These are phyloP conservation scores for Fonsecaea pedrosoi DNA, from an alignment of 2,329 filamentous ascomycete genomes.

Conservation along the genomic window DNA sequence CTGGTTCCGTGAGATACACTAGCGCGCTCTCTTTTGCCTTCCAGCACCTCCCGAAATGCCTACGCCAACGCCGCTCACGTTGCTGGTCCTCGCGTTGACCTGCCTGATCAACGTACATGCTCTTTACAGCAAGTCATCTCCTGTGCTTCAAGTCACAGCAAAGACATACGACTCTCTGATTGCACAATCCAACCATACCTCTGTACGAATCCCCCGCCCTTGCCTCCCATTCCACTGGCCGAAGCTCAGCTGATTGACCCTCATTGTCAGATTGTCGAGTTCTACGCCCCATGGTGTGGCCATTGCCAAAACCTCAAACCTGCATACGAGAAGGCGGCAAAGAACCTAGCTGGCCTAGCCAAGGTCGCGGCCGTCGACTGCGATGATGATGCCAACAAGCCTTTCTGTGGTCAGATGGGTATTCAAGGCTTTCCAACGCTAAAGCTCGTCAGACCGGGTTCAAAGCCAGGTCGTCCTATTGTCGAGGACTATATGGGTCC, in stretches of 20 bases:
- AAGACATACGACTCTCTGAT: slow-evolving; percentile 84
- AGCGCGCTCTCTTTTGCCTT: not conserved
- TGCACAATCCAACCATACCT: slow-evolving; percentile 86
- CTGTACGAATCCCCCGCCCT: slow-evolving; percentile 63
- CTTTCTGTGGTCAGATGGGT: slow-evolving; percentile 81
- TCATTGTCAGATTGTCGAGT: slow-evolving; percentile 62
- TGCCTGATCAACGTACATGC: slow-evolving; percentile 65
- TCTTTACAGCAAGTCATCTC: slow-evolving; percentile 84
- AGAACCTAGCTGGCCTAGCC: slow-evolving; percentile 85
- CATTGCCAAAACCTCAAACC: slow-evolving; percentile 97
- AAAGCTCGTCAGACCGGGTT: slow-evolving; percentile 87
- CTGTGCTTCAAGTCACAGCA: slow-evolving; percentile 80
- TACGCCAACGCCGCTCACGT: slow-evolving; percentile 13
- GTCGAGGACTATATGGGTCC: slow-evolving; percentile 91
- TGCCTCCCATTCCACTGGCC: not conserved
- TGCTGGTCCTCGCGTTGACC: slow-evolving; percentile 57
- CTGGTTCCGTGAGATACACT: slow-evolving; percentile 33
- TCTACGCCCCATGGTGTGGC: slow-evolving; percentile 97
- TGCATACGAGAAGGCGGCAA: slow-evolving; percentile 91
- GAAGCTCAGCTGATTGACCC: slow-evolving; percentile 35
- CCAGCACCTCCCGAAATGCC: slow-evolving; percentile 21
- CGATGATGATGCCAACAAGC: slow-evolving; percentile 91
- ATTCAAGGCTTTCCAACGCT: slow-evolving; percentile 94
- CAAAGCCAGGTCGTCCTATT: slow-evolving; percentile 77
- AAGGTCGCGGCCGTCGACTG: slow-evolving; percentile 96